Percentiles rank a stretch among this genome's conserved stretches.
These are phyloP conservation scores for Fusarium anthophilum DNA, from an alignment of 2,329 filamentous ascomycete species.

Conservation along the genomic window DNA sequence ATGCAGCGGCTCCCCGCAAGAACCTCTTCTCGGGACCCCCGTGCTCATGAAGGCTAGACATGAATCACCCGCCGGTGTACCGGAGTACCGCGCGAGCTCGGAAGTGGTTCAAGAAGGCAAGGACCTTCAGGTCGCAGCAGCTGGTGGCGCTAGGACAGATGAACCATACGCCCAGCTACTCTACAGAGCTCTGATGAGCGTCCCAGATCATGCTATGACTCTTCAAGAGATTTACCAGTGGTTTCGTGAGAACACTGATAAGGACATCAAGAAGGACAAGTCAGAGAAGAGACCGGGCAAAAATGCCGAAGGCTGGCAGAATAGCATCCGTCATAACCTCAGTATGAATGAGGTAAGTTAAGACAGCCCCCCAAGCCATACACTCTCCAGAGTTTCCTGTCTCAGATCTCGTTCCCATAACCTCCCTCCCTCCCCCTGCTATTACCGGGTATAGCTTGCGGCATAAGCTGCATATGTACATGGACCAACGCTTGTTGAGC, in stretches of 20 bases:
- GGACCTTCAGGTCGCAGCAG: slow-evolving; percentile 2
- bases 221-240: slow-evolving; percentile 90
- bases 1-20: slow-evolving; percentile 32
- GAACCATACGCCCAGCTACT: slow-evolving; percentile 87
- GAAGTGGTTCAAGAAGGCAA: slow-evolving; percentile 16
- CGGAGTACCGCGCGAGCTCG: slow-evolving; percentile 10
- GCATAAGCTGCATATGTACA: slow-evolving; percentile 16
- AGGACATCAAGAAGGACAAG: slow-evolving; percentile 72
- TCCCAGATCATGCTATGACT: slow-evolving; percentile 74
- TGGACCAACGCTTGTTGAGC: slow-evolving; percentile 14
- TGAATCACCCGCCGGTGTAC: slow-evolving; percentile 1
- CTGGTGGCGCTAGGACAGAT: slow-evolving; percentile 49
- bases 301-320: slow-evolving; percentile 81
- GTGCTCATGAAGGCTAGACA: slow-evolving; percentile 23
- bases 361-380: neutral
- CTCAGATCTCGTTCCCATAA: slow-evolving; percentile 17
- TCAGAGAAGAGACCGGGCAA: slow-evolving; percentile 27
- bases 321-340: slow-evolving; percentile 93
- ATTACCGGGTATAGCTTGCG: slow-evolving; percentile 3
- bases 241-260: slow-evolving; percentile 85
- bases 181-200: slow-evolving; percentile 76
- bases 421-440: neutral
- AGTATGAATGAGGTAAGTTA: slow-evolving; percentile 88
- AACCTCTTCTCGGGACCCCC: slow-evolving; percentile 23
- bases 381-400: slow-evolving; percentile 17